Evolutionary conservation across 257 asterid species (phyloP).

Genomic region (Plantago ovata): DNA sequence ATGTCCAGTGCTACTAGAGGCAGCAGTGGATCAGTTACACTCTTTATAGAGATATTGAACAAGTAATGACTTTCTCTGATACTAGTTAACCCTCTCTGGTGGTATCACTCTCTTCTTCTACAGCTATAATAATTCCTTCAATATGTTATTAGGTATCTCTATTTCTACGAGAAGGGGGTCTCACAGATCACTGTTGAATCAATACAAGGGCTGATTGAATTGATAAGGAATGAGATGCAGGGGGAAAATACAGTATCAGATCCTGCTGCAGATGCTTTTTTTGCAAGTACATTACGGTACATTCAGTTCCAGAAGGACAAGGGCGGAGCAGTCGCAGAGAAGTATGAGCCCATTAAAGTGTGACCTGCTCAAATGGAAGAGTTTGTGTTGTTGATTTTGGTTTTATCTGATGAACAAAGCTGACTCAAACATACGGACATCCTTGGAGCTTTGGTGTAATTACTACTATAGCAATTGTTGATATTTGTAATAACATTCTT

Average conservation of each 20-base stretch:
- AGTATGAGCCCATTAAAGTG: constrained; percentile 59
- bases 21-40: constrained; percentile 71
- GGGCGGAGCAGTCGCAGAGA: constrained; percentile 93
- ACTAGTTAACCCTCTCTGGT: constrained; percentile 12
- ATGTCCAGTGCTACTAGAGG: constrained; percentile 93
- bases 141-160: constrained; percentile 68
- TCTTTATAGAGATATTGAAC: constrained; percentile 90
- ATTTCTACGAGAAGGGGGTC: constrained; percentile 94
- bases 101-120: not conserved
- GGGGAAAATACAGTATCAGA: constrained; percentile 59
- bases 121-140: not conserved
- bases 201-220: constrained; percentile 75
- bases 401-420: constrained; percentile 1
- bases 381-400: constrained; percentile 12
- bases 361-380: constrained; percentile 21
- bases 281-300: constrained; percentile 81
- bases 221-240: constrained; percentile 73
- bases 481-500: constrained; percentile 24
- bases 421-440: constrained; percentile 1
- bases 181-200: constrained; percentile 72
- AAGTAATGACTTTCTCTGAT: constrained; percentile 44
- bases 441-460: constrained; percentile 7
- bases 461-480: constrained; percentile 22
- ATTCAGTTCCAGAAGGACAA: constrained; percentile 94
- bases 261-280: constrained; percentile 75